Evolutionary conservation across 805 yeast species (phyloP), one percentile per base, ranked within the genome.

Genomic region (Ogataea minuta): DNA sequence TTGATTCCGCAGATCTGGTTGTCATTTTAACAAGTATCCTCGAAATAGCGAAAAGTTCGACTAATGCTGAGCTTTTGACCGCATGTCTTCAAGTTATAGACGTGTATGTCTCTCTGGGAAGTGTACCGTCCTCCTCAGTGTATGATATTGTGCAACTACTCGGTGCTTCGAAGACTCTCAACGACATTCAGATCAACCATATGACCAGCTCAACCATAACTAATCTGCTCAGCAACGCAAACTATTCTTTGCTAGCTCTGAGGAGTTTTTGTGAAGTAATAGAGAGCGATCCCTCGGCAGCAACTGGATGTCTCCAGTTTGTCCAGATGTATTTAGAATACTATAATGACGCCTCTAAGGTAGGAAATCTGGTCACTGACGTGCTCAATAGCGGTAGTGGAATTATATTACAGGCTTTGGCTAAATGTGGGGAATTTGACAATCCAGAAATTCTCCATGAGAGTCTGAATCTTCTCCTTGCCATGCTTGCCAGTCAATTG

Each of bases 301-400:
- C 49, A 7, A 15, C 49, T 4, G 61, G 59, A 6, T 49, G 58
- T 30, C 37, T 54, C 7, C 33, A 45, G 10, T 37, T 50, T 9
- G 11, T 59, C 9, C 41, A 40, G 7, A 37, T 34, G 14, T 40
- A 45, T 16, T 23, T 55, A 9, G 32, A 41, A 6, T 47, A 36
- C 31, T 43, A 48, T 17, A 37, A 34, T 4, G 30, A 37, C 2
- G 15, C 40, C 2, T 31, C 48, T 11, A 21, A 26, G 2, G 17
- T 36, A 2, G 54, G 58, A 11, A 30, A 31, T 8, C 12, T 33
- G 9, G 44, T 55, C 6, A 45, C 46, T 7, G 35, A 27, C 4
- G 46, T 56, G 28, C 31, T 49, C 12, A 39, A 47, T 15, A 44
- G 44, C 19, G 45, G 53, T 3, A 39, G 45, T 17, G 39, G 46